phyloP scores from a whole-genome alignment of 176 grass and related monocot species.

The Oryza glumipatula region DNA sequence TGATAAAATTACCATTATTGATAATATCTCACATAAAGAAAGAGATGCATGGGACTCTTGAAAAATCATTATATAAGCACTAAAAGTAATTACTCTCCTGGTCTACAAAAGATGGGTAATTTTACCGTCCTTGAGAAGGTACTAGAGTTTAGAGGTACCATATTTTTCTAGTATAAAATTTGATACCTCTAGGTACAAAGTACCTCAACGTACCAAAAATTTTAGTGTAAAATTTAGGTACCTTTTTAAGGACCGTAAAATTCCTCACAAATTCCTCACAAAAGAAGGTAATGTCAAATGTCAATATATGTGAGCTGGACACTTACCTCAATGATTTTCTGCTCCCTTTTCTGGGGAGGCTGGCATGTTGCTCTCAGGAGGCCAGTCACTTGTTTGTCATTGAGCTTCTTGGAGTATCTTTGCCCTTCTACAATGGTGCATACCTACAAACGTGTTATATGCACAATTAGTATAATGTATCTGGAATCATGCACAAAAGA shows the following conservation, averaged over 20 bases:
- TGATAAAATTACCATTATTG: not conserved
- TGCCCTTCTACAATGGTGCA: constrained; percentile 81
- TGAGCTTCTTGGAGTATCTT: constrained; percentile 67
- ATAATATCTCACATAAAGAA: not conserved
- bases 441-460: constrained; percentile 52
- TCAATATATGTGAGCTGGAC: not conserved
- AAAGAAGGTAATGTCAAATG: not conserved
- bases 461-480: constrained; percentile 3
- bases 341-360: constrained; percentile 54
- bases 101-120: not conserved
- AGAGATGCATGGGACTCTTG: not conserved
- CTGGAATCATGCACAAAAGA: not conserved
- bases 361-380: constrained; percentile 63
- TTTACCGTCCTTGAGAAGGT: too few species aligned
- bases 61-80: not conserved
- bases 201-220: too few species aligned
- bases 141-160: too few species aligned
- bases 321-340: constrained; percentile 54
- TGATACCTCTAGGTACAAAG: too few species aligned
- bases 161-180: too few species aligned
- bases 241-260: too few species aligned
- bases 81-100: not conserved
- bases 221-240: too few species aligned
- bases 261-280: too few species aligned
- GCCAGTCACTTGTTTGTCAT: constrained; percentile 49